These are phyloP conservation scores for Tetradesmus obliquus DNA, from an alignment of 139 green algal genomes.

Conservation along the genomic window DNA sequence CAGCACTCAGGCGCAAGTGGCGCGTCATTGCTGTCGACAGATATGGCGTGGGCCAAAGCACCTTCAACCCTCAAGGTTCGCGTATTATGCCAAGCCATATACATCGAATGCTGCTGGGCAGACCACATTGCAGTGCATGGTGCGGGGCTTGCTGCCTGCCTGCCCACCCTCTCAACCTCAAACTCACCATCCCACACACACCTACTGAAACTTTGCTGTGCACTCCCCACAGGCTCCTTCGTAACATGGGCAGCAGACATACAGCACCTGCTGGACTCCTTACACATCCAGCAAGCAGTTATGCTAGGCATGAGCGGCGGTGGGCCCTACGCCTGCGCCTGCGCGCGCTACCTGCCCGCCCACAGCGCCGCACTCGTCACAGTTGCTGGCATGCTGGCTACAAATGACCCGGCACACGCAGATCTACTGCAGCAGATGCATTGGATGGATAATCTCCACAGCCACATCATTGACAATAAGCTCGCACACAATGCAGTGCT, in stretches of 20 bases:
- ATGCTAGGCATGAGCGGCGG: constrained; percentile 24
- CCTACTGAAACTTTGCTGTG: neutral
- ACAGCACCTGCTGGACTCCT: constrained; percentile 1
- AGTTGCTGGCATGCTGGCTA: neutral
- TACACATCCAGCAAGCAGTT: neutral
- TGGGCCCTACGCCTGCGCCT: constrained; percentile 23
- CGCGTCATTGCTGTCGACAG: constrained; percentile 16
- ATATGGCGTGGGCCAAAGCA: neutral
- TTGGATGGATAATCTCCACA: constrained; percentile 18
- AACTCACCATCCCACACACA: neutral
- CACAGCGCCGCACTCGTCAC: constrained; percentile 13
- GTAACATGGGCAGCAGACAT: constrained; percentile 31
- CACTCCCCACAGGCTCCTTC: neutral
- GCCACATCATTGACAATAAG: neutral
- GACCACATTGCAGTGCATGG: too few relatives aligned
- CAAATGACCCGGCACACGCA: neutral
- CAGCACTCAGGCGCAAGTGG: neutral
- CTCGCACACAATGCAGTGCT: neutral
- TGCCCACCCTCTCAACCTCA: neutral
- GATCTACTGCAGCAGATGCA: neutral
- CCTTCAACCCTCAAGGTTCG: constrained; percentile 10
- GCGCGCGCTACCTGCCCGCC: constrained; percentile 13
- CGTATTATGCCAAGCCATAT: too few relatives aligned
- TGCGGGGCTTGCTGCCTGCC: too few relatives aligned
- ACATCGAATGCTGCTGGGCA: too few relatives aligned